phyloP scores from a whole-genome alignment of 1,284 basidiomycete species.

The Cystobasidium sp. region DNA sequence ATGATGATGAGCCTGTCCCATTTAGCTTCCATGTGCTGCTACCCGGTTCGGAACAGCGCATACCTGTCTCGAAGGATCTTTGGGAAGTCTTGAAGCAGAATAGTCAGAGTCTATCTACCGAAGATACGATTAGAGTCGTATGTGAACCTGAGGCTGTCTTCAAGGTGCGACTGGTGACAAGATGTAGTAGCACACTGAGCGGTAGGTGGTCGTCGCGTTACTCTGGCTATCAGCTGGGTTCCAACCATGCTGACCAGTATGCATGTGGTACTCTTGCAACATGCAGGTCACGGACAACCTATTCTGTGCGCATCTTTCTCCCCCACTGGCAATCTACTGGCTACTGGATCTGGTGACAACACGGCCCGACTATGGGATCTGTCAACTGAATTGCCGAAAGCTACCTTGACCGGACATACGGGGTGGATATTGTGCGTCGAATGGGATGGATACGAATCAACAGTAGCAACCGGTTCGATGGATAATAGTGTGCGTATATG shows the following conservation, averaged over 20 bases:
- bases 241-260: not conserved
- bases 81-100: constrained; percentile 70
- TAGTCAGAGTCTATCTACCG: constrained; percentile 67
- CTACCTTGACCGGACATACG: constrained; percentile 83
- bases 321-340: constrained; percentile 85
- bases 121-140: constrained; percentile 82
- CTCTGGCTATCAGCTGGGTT: not conserved
- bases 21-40: constrained; percentile 83
- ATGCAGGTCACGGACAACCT: constrained; percentile 81
- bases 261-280: not conserved
- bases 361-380: constrained; percentile 94
- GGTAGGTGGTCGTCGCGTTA: constrained; percentile 62
- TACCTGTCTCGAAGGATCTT: constrained; percentile 58
- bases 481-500: constrained; percentile 78
- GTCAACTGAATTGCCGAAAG: constrained; percentile 87
- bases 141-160: constrained; percentile 97
- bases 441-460: constrained; percentile 91
- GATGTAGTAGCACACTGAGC: constrained; percentile 88
- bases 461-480: constrained; percentile 91
- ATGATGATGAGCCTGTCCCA: constrained; percentile 85
- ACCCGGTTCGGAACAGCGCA: constrained; percentile 52
- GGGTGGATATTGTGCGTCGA: constrained; percentile 97
- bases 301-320: constrained; percentile 96
- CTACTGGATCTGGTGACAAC: constrained; percentile 94
- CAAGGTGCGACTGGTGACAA: constrained; percentile 85